phyloP scores from a whole-genome alignment of 2,329 filamentous ascomycete species.

The Calcarisporium arbuscula region DNA sequence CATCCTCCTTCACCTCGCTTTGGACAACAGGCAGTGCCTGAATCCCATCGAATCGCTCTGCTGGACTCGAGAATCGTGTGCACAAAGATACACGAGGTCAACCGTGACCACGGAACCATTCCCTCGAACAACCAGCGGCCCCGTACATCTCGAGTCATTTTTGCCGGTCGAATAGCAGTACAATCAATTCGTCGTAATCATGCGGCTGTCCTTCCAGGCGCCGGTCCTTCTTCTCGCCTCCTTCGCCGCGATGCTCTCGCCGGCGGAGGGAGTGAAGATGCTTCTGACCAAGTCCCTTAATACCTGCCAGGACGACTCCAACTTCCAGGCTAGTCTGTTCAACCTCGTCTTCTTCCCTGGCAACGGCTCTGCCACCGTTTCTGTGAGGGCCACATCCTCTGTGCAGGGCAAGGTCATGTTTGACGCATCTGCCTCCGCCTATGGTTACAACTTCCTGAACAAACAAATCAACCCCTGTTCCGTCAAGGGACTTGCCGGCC shows the following conservation, averaged over 20 bases:
- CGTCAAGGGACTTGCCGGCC: constrained; percentile 58
- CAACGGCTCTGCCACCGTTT: constrained; percentile 66
- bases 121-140: too few relatives aligned
- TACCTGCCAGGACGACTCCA: constrained; percentile 75
- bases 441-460: constrained; percentile 69
- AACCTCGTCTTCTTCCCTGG: constrained; percentile 72
- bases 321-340: constrained; percentile 84
- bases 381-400: constrained; percentile 74
- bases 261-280: constrained; percentile 52
- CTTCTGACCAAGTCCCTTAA: constrained; percentile 81
- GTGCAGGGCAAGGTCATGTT: constrained; percentile 78
- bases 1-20: too few relatives aligned
- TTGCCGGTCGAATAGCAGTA: constrained; percentile 2
- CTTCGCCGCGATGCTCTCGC: constrained; percentile 35
- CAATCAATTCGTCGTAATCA: constrained; percentile 21
- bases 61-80: too few relatives aligned
- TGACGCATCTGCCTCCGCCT: constrained; percentile 69
- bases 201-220: constrained; percentile 41
- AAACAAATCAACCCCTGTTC: constrained; percentile 70
- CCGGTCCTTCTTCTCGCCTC: constrained; percentile 40
- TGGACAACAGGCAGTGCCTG: too few relatives aligned
- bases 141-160: too few relatives aligned
- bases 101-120: too few relatives aligned
- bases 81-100: too few relatives aligned
- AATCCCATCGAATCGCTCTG: too few relatives aligned